These are phyloP conservation scores for Saccharomycopsis sp. DNA, from an alignment of 805 yeast species.

Conservation along the genomic window DNA sequence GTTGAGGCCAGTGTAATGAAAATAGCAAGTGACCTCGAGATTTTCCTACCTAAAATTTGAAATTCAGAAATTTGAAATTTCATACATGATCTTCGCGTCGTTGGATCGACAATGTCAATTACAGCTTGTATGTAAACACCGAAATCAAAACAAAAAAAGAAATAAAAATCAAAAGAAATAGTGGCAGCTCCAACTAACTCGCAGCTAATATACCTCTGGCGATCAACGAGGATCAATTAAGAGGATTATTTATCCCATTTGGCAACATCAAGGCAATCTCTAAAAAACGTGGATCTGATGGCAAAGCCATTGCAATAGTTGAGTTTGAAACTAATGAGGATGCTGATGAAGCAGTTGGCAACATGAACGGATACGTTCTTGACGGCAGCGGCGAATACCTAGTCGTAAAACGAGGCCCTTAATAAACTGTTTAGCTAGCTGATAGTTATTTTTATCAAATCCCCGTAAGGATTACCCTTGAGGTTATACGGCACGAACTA, in stretches of 20 bases:
- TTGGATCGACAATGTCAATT: no score
- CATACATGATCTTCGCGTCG: no score
- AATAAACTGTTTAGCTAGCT: background rate
- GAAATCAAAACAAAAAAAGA: background rate
- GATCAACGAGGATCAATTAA: conserved; percentile 6
- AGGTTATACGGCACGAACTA: no score
- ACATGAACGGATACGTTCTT: conserved; percentile 1
- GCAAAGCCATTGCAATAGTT: conserved; percentile 1
- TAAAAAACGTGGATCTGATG: background rate
- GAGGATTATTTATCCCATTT: conserved; percentile 16
- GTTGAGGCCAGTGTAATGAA: no score
- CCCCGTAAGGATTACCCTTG: no score
- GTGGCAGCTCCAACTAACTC: background rate
- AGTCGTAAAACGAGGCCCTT: background rate
- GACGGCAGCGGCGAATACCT: background rate
- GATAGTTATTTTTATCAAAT: no score
- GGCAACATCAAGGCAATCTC: conserved; percentile 12
- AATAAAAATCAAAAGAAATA: background rate
- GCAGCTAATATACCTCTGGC: conserved; percentile 14
- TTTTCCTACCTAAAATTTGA: no score
- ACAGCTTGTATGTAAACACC: no score
- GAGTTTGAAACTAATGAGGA: background rate
- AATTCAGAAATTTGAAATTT: no score
- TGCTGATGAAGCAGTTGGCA: conserved; percentile 6
- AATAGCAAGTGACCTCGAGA: no score